Evolutionary conservation across 495 filamentous ascomycete species (phyloP).

Genomic region (Hyaloscypha finlandica): DNA sequence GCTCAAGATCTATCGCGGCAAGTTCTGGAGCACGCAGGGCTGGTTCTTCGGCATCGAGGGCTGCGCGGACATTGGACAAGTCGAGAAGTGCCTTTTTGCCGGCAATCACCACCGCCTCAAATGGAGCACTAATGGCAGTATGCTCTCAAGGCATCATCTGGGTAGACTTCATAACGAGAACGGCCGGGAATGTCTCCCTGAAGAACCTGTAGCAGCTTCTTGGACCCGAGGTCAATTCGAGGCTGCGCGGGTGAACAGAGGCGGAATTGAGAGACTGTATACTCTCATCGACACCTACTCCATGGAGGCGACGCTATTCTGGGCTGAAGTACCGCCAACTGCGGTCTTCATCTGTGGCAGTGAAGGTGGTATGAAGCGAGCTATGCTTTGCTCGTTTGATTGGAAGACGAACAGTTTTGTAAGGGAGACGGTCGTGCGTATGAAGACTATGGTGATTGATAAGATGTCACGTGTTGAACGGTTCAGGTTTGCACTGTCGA

Average conservation of each 20-base stretch:
- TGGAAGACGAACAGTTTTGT: constrained; percentile 28
- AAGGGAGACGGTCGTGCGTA: constrained; percentile 37
- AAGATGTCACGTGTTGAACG: no score
- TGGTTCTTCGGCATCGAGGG: constrained; percentile 36
- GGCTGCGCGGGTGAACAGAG: no score
- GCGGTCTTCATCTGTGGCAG: constrained; percentile 39
- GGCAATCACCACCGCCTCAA: not conserved
- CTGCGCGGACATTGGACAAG: constrained; percentile 3
- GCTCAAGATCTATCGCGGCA: constrained; percentile 23
- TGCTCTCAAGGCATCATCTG: constrained; percentile 7
- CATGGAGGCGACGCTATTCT: constrained; percentile 38
- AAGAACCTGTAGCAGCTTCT: not conserved
- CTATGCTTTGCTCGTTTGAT: constrained; percentile 38
- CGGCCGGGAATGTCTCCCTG: constrained; percentile 6
- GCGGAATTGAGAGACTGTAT: not conserved
- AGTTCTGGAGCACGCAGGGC: constrained; percentile 19
- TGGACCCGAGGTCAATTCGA: not conserved
- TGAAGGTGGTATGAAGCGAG: constrained; percentile 45
- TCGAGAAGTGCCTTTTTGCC: constrained; percentile 34
- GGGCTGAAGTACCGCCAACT: constrained; percentile 38
- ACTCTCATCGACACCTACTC: not conserved
- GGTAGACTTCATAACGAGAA: not conserved
- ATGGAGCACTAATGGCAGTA: constrained; percentile 10
- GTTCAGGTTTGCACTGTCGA: no score
- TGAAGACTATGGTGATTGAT: constrained; percentile 24